Base-by-base conservation (phyloP, 495 filamentous ascomycete species). In the Lasiosphaeria ovina region DNA sequence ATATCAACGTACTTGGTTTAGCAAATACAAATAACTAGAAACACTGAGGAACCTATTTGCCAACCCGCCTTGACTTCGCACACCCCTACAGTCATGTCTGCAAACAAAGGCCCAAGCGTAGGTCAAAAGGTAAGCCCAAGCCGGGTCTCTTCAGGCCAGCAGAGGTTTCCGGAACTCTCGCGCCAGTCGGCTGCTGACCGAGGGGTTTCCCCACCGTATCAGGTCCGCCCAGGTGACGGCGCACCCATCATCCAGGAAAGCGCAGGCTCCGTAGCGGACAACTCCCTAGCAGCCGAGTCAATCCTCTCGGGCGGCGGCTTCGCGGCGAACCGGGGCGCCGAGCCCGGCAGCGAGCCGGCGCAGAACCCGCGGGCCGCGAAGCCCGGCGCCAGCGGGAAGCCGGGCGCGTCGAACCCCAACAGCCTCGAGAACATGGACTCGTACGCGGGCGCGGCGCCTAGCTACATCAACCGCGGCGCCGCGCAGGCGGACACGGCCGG, bases 261-360 rank as follows among this genome's bases (percentile, higher is more conserved):
- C n/a, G 40, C 70, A 9, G 77, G 77, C 36, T 3, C 56, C 4
- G 68, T 77, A 14, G 35, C 61, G 9, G 1, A 61, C 55, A 62
- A 61, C 38, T 79, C 77, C 0, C 71, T 78, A 10, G 77, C 77
- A 10, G 70, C 77, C 49, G 72, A 78, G 35, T 77, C 74, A 0
- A 44, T 56, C 44, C 59, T 57, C 11, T 11, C 50, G 5, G 62
- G 64, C 57, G 67, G 65, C 57, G 67, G 35, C 12, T 72, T 72
- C 58, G 51, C 64, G 10, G 44, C 54, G 14, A 74, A 74, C 57
- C 57, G 42, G 10, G 58, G 51, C 62, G 55, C 58, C 51, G 32
- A 44, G 11, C 17, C 50, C 6, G 48, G 69, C 53, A 63, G 44
- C 54, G 51, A 35, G 9, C 36, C 62, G 32, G 32, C 57, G 6